phyloP scores from a whole-genome alignment of 1,284 basidiomycete species.

The Lignosus rhinocerotis region DNA sequence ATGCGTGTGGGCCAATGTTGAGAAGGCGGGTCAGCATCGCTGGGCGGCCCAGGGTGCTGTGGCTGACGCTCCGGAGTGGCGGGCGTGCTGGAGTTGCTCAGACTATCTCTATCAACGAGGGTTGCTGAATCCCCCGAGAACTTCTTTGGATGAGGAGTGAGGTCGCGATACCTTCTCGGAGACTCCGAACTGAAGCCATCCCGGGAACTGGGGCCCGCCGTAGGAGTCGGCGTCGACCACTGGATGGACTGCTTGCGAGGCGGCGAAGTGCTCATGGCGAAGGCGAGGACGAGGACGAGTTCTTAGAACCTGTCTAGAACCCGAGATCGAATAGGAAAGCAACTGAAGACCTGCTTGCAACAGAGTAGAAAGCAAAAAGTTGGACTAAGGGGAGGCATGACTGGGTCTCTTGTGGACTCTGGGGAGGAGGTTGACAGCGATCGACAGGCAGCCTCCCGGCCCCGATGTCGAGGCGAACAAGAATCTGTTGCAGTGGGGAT shows the following conservation, averaged over 20 bases:
- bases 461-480: neutral
- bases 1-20: neutral
- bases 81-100: neutral
- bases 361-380: neutral
- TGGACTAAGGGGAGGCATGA: neutral
- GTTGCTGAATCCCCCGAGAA: slow-evolving; percentile 11
- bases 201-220: neutral
- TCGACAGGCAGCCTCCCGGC: neutral
- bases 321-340: neutral
- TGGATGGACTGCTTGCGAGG: slow-evolving; percentile 15
- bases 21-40: neutral
- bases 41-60: neutral
- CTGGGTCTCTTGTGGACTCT: neutral
- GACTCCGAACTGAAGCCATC: neutral
- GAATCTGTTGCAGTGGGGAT: neutral
- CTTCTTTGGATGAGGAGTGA: slow-evolving; percentile 23
- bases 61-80: neutral
- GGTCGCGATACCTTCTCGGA: slow-evolving; percentile 10
- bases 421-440: neutral
- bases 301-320: neutral
- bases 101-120: slow-evolving; percentile 7
- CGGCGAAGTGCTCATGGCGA: slow-evolving; percentile 2
- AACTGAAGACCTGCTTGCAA: slow-evolving; percentile 13
- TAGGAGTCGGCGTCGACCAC: neutral
- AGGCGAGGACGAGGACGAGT: neutral